These are phyloP conservation scores for Corchorus olitorius DNA, from an alignment of 345 rosid genomes.

Conservation along the genomic window DNA sequence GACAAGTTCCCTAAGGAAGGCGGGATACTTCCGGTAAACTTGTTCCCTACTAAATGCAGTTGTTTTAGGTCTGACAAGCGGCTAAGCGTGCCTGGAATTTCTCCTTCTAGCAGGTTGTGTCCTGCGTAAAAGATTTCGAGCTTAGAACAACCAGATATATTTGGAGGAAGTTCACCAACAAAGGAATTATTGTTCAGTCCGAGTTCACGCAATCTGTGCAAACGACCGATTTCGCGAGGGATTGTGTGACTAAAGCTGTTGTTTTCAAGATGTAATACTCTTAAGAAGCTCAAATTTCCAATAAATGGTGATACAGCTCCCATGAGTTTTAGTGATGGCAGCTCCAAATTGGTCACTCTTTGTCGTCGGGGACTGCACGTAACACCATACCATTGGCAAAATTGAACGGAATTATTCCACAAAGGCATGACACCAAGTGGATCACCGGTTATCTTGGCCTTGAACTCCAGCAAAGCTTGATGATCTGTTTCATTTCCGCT, in stretches of 20 bases:
- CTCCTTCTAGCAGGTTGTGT: neutral
- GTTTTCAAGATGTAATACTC: constrained; percentile 16
- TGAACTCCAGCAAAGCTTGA: constrained; percentile 17
- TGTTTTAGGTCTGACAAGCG: neutral
- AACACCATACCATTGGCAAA: constrained; percentile 33
- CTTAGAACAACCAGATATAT: constrained; percentile 13
- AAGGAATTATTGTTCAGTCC: neutral
- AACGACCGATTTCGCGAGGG: neutral
- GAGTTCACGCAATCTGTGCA: neutral
- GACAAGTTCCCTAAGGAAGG: too few relatives aligned
- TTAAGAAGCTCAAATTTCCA: neutral
- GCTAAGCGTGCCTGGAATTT: neutral
- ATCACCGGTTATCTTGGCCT: neutral
- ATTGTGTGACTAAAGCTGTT: neutral
- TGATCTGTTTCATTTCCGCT: constrained; percentile 4
- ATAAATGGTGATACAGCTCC: constrained; percentile 23
- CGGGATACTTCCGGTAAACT: too few relatives aligned
- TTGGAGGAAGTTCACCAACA: neutral
- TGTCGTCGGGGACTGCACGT: constrained; percentile 21
- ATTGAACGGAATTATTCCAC: constrained; percentile 28
- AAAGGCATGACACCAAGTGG: constrained; percentile 20
- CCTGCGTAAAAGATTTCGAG: neutral
- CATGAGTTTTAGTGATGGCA: constrained; percentile 8
- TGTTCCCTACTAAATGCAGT: too few relatives aligned
- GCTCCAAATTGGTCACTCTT: constrained; percentile 1